A percentile compares a stretch with the other conserved stretches of the same genome.
Conservation (phyloP, 805 yeast genomes). For the Zygosaccharomyces siamensis region DNA sequence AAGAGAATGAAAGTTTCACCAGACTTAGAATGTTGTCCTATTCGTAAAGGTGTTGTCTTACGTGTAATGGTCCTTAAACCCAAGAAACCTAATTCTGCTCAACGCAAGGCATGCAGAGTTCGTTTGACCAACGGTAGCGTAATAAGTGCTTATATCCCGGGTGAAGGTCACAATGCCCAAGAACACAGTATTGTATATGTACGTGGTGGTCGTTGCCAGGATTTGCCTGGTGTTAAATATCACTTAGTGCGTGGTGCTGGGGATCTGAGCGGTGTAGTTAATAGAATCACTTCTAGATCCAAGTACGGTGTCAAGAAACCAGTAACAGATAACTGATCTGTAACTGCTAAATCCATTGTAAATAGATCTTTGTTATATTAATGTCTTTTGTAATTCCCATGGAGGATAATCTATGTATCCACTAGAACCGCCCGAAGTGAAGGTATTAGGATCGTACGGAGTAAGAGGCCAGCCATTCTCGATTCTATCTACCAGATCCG, state of each 20-base stretch:
- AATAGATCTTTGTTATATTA: neutral
- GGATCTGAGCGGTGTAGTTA: slow-evolving; percentile 93
- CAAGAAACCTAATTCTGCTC: slow-evolving; percentile 97
- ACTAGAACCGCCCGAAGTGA: slow-evolving; percentile 33
- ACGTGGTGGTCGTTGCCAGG: slow-evolving; percentile 98
- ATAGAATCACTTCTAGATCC: slow-evolving; percentile 82
- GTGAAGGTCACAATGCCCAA: slow-evolving; percentile 97
- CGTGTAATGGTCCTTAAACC: slow-evolving; percentile 95
- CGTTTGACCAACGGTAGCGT: slow-evolving; percentile 85
- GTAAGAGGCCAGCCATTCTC: slow-evolving; percentile 37
- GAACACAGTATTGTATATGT: slow-evolving; percentile 95
- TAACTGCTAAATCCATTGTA: neutral
- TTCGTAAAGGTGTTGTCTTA: slow-evolving; percentile 87
- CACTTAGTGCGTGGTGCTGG: slow-evolving; percentile 88
- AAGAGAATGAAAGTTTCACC: slow-evolving; percentile 60
- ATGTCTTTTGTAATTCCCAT: neutral
- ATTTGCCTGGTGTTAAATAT: slow-evolving; percentile 96
- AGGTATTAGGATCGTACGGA: slow-evolving; percentile 43
- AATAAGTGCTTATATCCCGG: slow-evolving; percentile 91
- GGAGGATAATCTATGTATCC: slow-evolving; percentile 5
- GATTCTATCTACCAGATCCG: slow-evolving; percentile 45
- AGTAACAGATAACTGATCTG: slow-evolving; percentile 35
- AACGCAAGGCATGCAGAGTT: slow-evolving; percentile 94
- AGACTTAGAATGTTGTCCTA: slow-evolving; percentile 76
- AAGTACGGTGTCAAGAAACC: slow-evolving; percentile 93